Evolutionary conservation across 2,329 filamentous ascomycete species (phyloP).

Genomic region (Claviceps capensis): DNA sequence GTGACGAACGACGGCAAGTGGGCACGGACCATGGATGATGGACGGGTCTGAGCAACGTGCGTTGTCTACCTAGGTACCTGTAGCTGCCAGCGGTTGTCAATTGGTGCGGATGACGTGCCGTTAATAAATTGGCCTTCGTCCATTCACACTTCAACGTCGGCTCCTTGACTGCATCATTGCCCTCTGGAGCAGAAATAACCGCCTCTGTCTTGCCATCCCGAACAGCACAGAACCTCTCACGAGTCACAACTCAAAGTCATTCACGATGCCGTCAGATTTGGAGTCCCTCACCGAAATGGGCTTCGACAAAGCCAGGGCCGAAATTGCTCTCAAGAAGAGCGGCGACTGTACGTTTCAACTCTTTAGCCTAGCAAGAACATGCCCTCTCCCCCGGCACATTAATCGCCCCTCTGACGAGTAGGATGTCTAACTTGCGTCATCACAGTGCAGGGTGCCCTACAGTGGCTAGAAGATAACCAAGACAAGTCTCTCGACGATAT

Average conservation of each 20-base stretch:
- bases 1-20: too few species aligned
- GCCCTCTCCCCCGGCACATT: neutral
- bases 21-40: too few species aligned
- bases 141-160: neutral
- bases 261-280: constrained; percentile 37
- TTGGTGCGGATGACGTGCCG: too few species aligned
- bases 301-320: constrained; percentile 71
- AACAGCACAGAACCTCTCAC: neutral
- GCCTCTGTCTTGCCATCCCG: neutral
- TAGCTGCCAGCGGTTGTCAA: too few species aligned
- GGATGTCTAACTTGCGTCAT: neutral
- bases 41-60: too few species aligned
- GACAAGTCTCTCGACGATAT: constrained; percentile 79
- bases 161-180: neutral
- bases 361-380: neutral
- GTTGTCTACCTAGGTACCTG: too few species aligned
- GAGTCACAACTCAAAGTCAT: neutral
- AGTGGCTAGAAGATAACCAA: constrained; percentile 89
- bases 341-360: constrained; percentile 53
- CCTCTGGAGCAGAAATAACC: neutral
- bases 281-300: constrained; percentile 54
- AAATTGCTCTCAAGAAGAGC: constrained; percentile 71
- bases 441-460: constrained; percentile 72
- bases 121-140: too few species aligned
- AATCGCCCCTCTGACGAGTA: neutral